phyloP scores from a whole-genome alignment of 441 rosid species.

The Sinapis alba region DNA sequence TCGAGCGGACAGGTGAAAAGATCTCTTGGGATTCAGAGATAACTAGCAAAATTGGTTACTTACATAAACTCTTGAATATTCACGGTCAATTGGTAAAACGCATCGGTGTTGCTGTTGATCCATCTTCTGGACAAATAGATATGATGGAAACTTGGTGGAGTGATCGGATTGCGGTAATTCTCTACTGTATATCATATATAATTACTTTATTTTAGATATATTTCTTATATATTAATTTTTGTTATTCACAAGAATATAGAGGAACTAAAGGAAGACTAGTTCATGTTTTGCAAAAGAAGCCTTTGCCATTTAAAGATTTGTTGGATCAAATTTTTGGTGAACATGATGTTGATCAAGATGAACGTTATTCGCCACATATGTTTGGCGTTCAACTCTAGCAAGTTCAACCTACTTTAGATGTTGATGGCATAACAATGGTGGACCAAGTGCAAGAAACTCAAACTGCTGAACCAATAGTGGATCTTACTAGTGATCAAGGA shows the following conservation, averaged over 20 bases:
- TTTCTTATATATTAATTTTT: not conserved
- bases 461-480: not conserved
- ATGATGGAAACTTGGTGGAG: not conserved
- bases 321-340: not conserved
- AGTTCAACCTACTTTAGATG: not conserved
- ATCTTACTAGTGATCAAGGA: not conserved
- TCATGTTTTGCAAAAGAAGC: not conserved
- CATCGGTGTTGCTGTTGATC: not conserved
- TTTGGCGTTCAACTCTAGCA: not conserved
- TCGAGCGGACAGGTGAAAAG: not conserved
- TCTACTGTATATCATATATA: not conserved
- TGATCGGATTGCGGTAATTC: not conserved
- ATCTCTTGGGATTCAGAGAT: not conserved
- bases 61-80: not conserved
- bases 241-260: not conserved
- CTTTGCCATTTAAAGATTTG: not conserved
- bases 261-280: not conserved
- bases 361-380: not conserved
- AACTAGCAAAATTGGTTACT: not conserved
- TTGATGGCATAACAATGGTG: not conserved
- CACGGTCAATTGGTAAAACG: not conserved
- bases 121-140: not conserved
- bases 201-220: not conserved
- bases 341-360: not conserved
- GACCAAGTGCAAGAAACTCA: not conserved